These are phyloP conservation scores for Aspergillus kassunensis DNA, from an alignment of 495 filamentous ascomycete species.

Conservation along the genomic window DNA sequence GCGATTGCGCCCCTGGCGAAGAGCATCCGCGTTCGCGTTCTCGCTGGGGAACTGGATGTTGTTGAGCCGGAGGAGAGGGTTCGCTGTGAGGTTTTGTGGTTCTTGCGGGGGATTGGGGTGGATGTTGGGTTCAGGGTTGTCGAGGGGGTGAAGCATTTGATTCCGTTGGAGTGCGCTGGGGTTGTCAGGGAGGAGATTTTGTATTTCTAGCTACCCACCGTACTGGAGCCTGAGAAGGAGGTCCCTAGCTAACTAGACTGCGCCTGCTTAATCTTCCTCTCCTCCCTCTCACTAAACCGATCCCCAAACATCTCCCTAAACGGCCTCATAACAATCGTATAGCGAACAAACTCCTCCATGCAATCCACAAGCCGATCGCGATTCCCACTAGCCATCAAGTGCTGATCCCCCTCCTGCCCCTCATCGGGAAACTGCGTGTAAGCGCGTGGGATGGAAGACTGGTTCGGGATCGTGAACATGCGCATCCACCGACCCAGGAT, in stretches of 20 bases:
- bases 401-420: constrained; percentile 46
- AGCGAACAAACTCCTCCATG: constrained; percentile 77
- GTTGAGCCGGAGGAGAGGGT: constrained; percentile 34
- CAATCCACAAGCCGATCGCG: constrained; percentile 68
- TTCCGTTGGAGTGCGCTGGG: constrained; percentile 15
- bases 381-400: constrained; percentile 59
- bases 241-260: too few relatives aligned
- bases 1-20: neutral
- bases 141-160: constrained; percentile 15
- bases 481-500: constrained; percentile 74
- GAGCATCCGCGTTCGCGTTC: constrained; percentile 17
- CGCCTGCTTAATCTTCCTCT: constrained; percentile 12
- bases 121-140: constrained; percentile 10
- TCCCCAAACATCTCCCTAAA: constrained; percentile 61
- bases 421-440: constrained; percentile 62
- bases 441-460: constrained; percentile 61
- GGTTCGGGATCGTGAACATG: constrained; percentile 72
- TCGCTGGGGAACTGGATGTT: constrained; percentile 31
- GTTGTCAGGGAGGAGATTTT: constrained; percentile 1
- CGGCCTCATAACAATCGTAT: constrained; percentile 62
- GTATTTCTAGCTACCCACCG: neutral
- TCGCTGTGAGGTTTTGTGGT: constrained; percentile 22
- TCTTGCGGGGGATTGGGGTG: constrained; percentile 12
- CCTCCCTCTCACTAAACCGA: constrained; percentile 57
- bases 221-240: too few relatives aligned